Evolutionary conservation across 2,329 filamentous ascomycete genomes (phyloP), one percentile per base, ranked within the genome.

Genomic region (Ophiocordyceps camponoti-rufipedis): DNA sequence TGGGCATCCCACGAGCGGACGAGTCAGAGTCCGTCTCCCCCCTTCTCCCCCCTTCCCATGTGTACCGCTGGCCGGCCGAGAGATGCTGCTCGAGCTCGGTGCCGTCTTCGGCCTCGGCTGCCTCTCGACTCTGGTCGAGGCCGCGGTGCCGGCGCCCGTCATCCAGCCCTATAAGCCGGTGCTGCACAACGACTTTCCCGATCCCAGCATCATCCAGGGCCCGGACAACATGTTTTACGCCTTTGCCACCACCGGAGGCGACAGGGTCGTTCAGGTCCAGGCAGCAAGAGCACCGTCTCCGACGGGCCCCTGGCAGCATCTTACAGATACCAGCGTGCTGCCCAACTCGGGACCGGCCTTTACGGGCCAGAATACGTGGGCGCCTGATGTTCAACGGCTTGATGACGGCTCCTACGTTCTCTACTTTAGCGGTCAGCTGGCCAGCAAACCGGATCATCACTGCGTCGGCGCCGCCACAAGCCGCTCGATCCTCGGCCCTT

Each of bases 351-450:
- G 35, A 7, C 19, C 23, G 12, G 28, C 31, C 44, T 45, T 45
- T 16, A 45, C 44, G 35, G 44, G 38, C 1, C 12, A 19, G 13
- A 41, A 45, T 28, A 45, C 35, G 9, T 45, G 38, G 35, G 44
- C 44, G 19, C 44, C 44, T n/a, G 44, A 45, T 10, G 44, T 45
- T 5, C 44, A 38, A 10, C 14, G 29, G 16, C 3, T 45, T 9
- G 44, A 38, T 28, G 28, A 40, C 14, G 28, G 35, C 44, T 28
- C 28, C 10, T 45, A 45, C 28, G 33, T 45, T 13, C 14, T 45
- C 8, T 45, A 45, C 44, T 45, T 31, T 23, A 45, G 44, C 44
- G 44, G 44, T 11, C 23, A 45, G 35, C 23, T 41, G n/a, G 35
- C 28, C 6, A 13, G 2, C 23, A 32, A 41, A 35, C 28, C 23